Conservation (phyloP, 768 basidiomycete genomes). For the Cystofilobasidium ferigula region DNA sequence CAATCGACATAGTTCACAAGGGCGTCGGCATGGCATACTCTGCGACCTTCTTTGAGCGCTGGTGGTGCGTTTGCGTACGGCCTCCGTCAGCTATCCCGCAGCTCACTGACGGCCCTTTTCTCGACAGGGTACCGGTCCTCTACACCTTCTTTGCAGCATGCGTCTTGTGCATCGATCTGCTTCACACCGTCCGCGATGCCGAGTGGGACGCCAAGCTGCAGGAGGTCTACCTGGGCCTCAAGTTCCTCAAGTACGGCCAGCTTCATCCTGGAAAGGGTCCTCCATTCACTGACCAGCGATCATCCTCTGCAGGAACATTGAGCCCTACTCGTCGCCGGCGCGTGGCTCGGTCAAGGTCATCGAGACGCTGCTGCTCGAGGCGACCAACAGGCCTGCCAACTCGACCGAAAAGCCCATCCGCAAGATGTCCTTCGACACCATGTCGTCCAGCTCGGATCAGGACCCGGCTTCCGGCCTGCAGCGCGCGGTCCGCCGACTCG, state of each 20-base stretch:
- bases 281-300: background rate
- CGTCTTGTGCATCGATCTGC: conserved; percentile 22
- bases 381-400: conserved; percentile 31
- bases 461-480: conserved; percentile 14
- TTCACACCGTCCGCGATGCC: conserved; percentile 10
- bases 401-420: conserved; percentile 16
- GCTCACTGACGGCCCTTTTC: background rate
- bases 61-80: conserved; percentile 35
- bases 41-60: conserved; percentile 36
- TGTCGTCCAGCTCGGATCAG: background rate
- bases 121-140: conserved; percentile 13
- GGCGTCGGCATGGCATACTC: conserved; percentile 6
- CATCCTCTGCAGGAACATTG: conserved; percentile 29
- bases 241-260: background rate
- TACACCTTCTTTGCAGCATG: conserved; percentile 19
- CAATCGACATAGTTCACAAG: conserved; percentile 35
- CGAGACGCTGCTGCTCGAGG: conserved; percentile 37
- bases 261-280: background rate
- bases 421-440: conserved; percentile 26
- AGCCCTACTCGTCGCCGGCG: conserved; percentile 36
- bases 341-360: conserved; percentile 36
- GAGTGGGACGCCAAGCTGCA: conserved; percentile 18
- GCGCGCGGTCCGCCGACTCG: conserved; percentile 20
- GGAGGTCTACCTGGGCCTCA: conserved; percentile 5
- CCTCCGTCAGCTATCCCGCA: too few relatives aligned